Base-by-base conservation (phyloP, 768 basidiomycete genomes). In the Hygrocybe punicea region DNA sequence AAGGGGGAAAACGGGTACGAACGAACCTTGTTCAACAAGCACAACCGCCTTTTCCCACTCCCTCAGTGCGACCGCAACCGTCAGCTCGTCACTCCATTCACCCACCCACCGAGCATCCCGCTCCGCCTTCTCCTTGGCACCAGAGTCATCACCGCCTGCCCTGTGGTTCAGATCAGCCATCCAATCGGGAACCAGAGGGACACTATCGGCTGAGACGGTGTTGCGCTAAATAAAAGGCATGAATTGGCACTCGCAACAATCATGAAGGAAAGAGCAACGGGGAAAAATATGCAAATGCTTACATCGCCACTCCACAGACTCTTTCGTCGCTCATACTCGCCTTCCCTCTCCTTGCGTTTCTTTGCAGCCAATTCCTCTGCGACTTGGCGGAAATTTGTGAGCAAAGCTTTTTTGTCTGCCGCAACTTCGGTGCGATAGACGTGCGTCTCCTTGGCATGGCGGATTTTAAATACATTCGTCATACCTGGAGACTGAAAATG, bases 381-480 rank as follows among this genome's bases (percentile, higher is more conserved):
- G 4, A 95, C 89, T 64, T 91, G 89, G 33, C 95, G 84, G 75
- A 98, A 93, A 59, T 93, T 87, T 0, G 84, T 71, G 13, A 99
- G 79, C 0, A 98, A 79, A 8, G 79, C 77, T 71, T 91, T 94
- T 78, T 99, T 99, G 66, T 98, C 93, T 23, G 85, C 76, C 0
- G 84, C 66, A 7, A 79, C 79, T 56, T 95, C 91, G 2, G 91
- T 91, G 35, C 95, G 85, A 70, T 93, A 98, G 6, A 99, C 93
- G 67, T 94, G 87, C 1, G 91, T 91, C 70, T 98, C 96, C 70
- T 96, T 97, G 4, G 90, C 87, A 58, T 94, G 85, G 59, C 89
- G 81, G 60, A 99, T 85, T 77, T 98, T 98, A 80, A 98, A 90
- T 3, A 98, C 95, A 63, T 98, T 97, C n/a, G 87, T 92, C 79